Evolutionary conservation across 208 protist genomes (phyloP), one percentile per base, ranked within the genome.

Genomic region (Leishmania guyanensis): DNA sequence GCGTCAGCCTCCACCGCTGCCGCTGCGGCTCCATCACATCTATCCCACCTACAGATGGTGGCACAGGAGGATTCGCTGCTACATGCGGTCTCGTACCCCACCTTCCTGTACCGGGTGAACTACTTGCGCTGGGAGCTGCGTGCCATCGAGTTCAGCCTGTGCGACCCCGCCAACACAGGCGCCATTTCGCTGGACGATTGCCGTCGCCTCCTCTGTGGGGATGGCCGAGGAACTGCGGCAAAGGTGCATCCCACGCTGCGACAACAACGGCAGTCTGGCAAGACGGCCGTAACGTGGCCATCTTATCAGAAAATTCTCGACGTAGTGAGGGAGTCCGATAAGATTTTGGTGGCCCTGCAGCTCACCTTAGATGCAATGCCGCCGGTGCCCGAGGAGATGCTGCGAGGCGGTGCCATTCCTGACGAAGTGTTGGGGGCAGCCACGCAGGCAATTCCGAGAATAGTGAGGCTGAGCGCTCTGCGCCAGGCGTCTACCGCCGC

Each of bases 301-400:
- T 85, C 89, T 22, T 96, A 92, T 70, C 83, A 92, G 68, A 93
- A 89, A 48, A 39, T 94, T 26, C 89, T 96, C 79, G 91, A 96
- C 71, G 78, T 96, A 26, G 84, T 96, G 73, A 86, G 68, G 10
- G 92, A 94, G 77, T 85, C 78, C n/a, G 88, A 94, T 53, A 70
- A 14, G 48, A 84, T 92, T 48, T 51, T 88, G 74, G 83, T 75
- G 16, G 89, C 84, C 39, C 87, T 96, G 84, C 65, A 85, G 73
- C 82, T 94, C 29, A 82, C 86, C 16, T 75, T 94, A 22, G 82
- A 85, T 62, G 81, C 92, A 14, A 77, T 87, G 56, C 84, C 87
- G 39, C 87, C 87, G 48, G 89, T 86, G 43, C 75, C 78, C 53
- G 53, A 75, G 69, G 77, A 80, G 12, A 81, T 78, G 74, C 72